Evolutionary conservation across 352 stramenopile genomes (phyloP).

Genomic region (Phytopythium boreale): DNA sequence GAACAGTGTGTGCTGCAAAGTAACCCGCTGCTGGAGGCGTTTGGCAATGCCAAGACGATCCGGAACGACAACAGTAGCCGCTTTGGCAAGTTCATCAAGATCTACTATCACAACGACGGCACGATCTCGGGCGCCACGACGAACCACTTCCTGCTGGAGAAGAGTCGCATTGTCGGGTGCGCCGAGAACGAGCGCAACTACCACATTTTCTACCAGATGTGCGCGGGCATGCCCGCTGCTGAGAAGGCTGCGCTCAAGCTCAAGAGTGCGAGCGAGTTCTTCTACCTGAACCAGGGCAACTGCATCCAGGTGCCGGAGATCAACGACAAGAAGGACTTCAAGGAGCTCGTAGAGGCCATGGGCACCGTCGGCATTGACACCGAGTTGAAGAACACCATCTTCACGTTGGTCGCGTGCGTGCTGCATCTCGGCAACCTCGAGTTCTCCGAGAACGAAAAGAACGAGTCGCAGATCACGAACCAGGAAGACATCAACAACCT

Average conservation of each 20-base stretch:
- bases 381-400: constrained; percentile 93
- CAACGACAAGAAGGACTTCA: constrained; percentile 94
- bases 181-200: constrained; percentile 96
- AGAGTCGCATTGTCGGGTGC: constrained; percentile 95
- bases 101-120: constrained; percentile 91
- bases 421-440: constrained; percentile 97
- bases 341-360: constrained; percentile 92
- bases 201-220: constrained; percentile 99
- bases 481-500: constrained; percentile 70
- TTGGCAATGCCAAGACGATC: constrained; percentile 93
- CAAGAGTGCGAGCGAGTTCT: constrained; percentile 87
- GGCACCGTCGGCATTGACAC: constrained; percentile 85
- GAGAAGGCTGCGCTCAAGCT: constrained; percentile 81
- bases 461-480: constrained; percentile 66
- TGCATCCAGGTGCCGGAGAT: constrained; percentile 92
- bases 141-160: constrained; percentile 98
- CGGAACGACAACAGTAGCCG: constrained; percentile 96
- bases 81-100: constrained; percentile 97
- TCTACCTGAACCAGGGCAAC: constrained; percentile 93
- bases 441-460: constrained; percentile 85
- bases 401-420: constrained; percentile 95
- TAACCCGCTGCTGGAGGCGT: constrained; percentile 91
- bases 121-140: constrained; percentile 92
- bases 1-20: constrained; percentile 91
- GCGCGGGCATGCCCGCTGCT: constrained; percentile 66